These are phyloP conservation scores for Cladosporium sp. DNA, from an alignment of 2,329 filamentous ascomycete species.

Conservation along the genomic window DNA sequence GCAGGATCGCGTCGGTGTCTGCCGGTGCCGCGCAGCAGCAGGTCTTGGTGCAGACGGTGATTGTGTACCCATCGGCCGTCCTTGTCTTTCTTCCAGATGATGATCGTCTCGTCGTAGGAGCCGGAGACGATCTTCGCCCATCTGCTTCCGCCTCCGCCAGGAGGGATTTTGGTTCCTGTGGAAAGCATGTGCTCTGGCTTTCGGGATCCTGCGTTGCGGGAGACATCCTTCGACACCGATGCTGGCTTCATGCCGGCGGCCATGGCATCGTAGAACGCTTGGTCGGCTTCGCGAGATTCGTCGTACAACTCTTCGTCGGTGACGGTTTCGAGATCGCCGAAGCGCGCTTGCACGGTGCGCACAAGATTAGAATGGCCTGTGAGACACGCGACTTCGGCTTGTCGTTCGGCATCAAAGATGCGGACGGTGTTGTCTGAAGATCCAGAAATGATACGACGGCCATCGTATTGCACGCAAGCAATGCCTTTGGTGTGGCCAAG, in stretches of 20 bases:
- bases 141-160: conserved; percentile 81
- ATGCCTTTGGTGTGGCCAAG: conserved; percentile 92
- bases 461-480: conserved; percentile 95
- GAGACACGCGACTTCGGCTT: conserved; percentile 84
- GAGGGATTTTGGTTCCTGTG: conserved; percentile 80
- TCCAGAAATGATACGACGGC: conserved; percentile 86
- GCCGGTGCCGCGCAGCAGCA: conserved; percentile 10
- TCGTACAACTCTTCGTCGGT: conserved; percentile 69
- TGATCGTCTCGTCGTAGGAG: conserved; percentile 92
- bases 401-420: conserved; percentile 83
- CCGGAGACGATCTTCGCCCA: conserved; percentile 96
- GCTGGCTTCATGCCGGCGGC: conserved; percentile 40
- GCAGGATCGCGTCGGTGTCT: conserved; percentile 12
- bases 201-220: conserved; percentile 66
- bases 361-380: conserved; percentile 80
- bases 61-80: conserved; percentile 80
- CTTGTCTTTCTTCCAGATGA: conserved; percentile 82
- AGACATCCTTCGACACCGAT: conserved; percentile 31
- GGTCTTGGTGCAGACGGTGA: conserved; percentile 50
- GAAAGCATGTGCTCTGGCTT: conserved; percentile 73
- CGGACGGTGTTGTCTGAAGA: conserved; percentile 96
- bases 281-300: conserved; percentile 70
- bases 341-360: conserved; percentile 90
- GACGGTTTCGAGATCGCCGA: conserved; percentile 74
- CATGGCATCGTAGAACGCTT: conserved; percentile 62